Percentiles rank a stretch among this genome's conserved stretches.
phyloP scores from a whole-genome alignment of 2,329 filamentous ascomycete species.

The Pseudogymnoascus sp. region DNA sequence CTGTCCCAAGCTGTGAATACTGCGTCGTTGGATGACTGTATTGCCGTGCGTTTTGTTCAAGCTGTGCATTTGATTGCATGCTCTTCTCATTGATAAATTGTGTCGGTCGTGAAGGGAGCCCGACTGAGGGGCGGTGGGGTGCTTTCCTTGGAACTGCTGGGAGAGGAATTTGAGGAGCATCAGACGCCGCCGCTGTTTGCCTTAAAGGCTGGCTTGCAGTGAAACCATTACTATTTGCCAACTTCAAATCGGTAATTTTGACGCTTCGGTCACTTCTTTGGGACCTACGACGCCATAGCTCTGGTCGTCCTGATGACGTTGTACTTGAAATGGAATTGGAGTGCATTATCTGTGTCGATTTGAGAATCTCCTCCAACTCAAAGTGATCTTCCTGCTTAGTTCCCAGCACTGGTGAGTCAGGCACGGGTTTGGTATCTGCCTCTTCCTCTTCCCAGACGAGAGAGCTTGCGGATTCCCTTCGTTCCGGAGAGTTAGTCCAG shows the following conservation, averaged over 20 bases:
- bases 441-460: background rate
- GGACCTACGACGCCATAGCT: slow-evolving; percentile 25
- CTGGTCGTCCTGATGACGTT: slow-evolving; percentile 12
- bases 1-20: slow-evolving; percentile 1
- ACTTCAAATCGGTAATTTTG: slow-evolving; percentile 22
- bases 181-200: background rate
- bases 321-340: slow-evolving; percentile 7
- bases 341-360: slow-evolving; percentile 3
- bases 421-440: background rate
- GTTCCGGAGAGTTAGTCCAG: slow-evolving; percentile 4
- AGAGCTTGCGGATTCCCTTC: background rate
- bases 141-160: slow-evolving; percentile 1
- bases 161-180: slow-evolving; percentile 5
- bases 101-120: background rate
- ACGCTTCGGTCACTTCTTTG: slow-evolving; percentile 21
- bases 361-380: slow-evolving; percentile 2
- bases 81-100: background rate
- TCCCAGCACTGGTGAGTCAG: slow-evolving; percentile 1
- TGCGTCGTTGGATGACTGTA: background rate
- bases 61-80: background rate
- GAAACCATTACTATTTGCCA: slow-evolving; percentile 25
- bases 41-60: background rate
- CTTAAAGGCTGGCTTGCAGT: slow-evolving; percentile 20
- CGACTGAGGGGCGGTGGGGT: background rate
- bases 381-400: background rate